Conservation (phyloP, 352 stramenopile genomes). For the Ophiocytium majus region DNA sequence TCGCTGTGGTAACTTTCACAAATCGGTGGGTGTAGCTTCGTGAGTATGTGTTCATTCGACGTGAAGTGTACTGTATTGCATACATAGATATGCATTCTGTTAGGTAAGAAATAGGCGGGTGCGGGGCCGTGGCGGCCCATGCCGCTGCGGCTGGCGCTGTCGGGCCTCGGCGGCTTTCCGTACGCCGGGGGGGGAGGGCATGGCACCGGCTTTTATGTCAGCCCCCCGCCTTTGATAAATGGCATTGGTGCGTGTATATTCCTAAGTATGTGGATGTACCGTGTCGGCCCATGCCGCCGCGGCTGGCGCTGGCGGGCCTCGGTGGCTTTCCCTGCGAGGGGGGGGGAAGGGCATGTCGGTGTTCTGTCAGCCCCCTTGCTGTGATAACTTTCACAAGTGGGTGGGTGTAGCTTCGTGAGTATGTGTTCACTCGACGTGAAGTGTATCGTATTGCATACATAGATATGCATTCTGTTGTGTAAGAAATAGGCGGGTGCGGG, state of each 20-base stretch:
- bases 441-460: not conserved
- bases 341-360: not conserved
- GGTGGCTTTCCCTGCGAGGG: not conserved
- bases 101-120: too few relatives aligned
- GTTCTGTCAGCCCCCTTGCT: not conserved
- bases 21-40: too few relatives aligned
- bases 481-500: not conserved
- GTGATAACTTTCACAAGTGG: not conserved
- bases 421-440: not conserved
- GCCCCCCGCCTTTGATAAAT: not conserved
- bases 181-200: not conserved
- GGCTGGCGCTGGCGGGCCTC: too few relatives aligned
- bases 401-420: not conserved
- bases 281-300: too few relatives aligned
- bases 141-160: too few relatives aligned
- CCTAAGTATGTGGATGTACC: not conserved
- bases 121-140: too few relatives aligned
- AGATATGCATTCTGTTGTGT: too few relatives aligned
- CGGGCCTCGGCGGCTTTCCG: not conserved
- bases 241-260: not conserved
- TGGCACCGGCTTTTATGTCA: not conserved
- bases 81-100: too few relatives aligned
- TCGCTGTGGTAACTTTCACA: too few relatives aligned
- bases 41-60: too few relatives aligned
- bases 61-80: not conserved